A percentile compares a stretch with the other conserved stretches of the same genome.
Evolutionary conservation across 2,329 filamentous ascomycete species (phyloP).

Genomic region (Aschersonia sp.): DNA sequence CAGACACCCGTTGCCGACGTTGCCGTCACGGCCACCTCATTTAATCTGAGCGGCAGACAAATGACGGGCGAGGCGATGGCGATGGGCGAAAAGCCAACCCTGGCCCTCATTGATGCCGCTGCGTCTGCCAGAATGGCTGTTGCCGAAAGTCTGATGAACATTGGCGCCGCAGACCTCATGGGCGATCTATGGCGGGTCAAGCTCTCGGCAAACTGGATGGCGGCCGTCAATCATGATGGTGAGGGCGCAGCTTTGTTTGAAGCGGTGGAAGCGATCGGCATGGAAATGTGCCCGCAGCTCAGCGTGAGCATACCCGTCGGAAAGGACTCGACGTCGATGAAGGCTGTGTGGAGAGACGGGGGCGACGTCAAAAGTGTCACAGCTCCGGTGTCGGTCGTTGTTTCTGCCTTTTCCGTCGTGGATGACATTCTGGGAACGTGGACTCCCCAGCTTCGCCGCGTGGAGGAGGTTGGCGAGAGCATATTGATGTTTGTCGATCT

Average conservation of each 20-base stretch:
- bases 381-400: slow-evolving; percentile 78
- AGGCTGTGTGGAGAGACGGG: slow-evolving; percentile 80
- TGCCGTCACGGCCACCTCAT: slow-evolving; percentile 75
- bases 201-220: slow-evolving; percentile 98
- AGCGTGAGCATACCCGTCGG: slow-evolving; percentile 90
- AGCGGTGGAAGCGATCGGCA: slow-evolving; percentile 81
- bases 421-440: slow-evolving; percentile 74
- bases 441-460: slow-evolving; percentile 75
- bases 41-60: slow-evolving; percentile 49
- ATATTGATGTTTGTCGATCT: slow-evolving; percentile 85
- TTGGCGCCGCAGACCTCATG: slow-evolving; percentile 61
- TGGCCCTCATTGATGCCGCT: slow-evolving; percentile 78
- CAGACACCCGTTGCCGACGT: slow-evolving; percentile 90
- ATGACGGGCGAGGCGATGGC: slow-evolving; percentile 91
- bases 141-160: slow-evolving; percentile 82
- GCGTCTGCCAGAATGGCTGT: slow-evolving; percentile 95
- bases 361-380: slow-evolving; percentile 70
- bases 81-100: slow-evolving; percentile 81
- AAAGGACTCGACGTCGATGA: slow-evolving; percentile 98
- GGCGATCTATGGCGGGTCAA: slow-evolving; percentile 67
- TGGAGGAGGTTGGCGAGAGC: slow-evolving; percentile 80
- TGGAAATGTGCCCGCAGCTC: slow-evolving; percentile 82
- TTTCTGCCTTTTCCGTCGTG: slow-evolving; percentile 81
- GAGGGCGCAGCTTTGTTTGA: slow-evolving; percentile 89
- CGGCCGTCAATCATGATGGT: slow-evolving; percentile 81